phyloP scores from a whole-genome alignment of 805 yeast species.

The Isabelozyma pseudorhagii region DNA sequence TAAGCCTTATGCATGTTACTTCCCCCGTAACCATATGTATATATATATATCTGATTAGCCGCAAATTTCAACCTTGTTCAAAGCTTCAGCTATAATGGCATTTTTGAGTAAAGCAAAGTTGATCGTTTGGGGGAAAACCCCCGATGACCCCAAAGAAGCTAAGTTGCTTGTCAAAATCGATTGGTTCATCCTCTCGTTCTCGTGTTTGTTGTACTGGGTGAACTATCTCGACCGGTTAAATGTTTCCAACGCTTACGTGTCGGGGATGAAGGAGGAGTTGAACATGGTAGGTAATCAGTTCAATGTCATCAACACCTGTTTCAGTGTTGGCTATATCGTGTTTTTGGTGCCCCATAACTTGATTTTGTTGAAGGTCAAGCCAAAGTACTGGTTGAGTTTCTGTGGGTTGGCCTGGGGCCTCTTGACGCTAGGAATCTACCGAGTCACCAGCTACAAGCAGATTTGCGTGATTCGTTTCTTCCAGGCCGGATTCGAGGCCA shows the following conservation, averaged over 20 bases:
- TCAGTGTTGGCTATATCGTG: conserved; percentile 58
- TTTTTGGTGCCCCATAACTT: conserved; percentile 63
- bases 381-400: conserved; percentile 54
- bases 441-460: conserved; percentile 44
- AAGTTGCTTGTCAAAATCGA: conserved; percentile 34
- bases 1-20: background rate
- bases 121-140: conserved; percentile 30
- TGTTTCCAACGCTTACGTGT: conserved; percentile 50
- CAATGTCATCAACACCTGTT: conserved; percentile 52
- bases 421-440: conserved; percentile 50
- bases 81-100: background rate
- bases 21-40: background rate
- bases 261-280: conserved; percentile 62
- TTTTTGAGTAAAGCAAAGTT: conserved; percentile 3
- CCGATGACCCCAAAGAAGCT: conserved; percentile 26
- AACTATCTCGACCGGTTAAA: conserved; percentile 55
- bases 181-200: conserved; percentile 40
- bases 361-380: conserved; percentile 49
- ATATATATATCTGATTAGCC: background rate
- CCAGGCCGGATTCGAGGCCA: conserved; percentile 58
- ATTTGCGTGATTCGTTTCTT: conserved; percentile 58
- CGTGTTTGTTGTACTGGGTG: conserved; percentile 40
- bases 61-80: background rate
- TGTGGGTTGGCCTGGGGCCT: conserved; percentile 58
- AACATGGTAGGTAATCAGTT: conserved; percentile 46